Percentiles rank a stretch among this genome's conserved stretches.
Conservation (phyloP, 306 rosid genomes). For the Delonix regia region DNA sequence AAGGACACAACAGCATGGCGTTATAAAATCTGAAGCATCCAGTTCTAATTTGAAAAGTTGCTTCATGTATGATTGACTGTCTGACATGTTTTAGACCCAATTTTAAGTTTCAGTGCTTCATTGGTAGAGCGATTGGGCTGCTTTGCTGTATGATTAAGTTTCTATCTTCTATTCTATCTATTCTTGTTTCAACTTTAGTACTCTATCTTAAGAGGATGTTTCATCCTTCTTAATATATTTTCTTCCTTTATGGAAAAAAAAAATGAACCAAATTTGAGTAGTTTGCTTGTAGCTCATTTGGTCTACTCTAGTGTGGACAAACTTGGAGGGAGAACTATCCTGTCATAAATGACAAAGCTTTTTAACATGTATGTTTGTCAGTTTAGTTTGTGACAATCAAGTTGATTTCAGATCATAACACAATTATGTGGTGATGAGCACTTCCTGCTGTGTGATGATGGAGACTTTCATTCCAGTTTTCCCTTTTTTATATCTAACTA, state of each 20-base stretch:
- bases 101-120: background rate
- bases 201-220: background rate
- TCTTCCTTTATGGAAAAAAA: background rate
- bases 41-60: background rate
- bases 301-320: background rate
- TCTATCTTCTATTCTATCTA: background rate
- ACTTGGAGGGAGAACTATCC: background rate
- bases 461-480: background rate
- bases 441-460: background rate
- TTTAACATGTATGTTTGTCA: background rate
- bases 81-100: background rate
- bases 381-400: background rate
- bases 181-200: background rate
- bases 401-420: constrained; percentile 11
- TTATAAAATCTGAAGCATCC: background rate
- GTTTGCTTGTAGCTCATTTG: background rate
- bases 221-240: background rate
- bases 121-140: background rate
- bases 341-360: background rate
- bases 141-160: background rate
- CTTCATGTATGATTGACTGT: background rate
- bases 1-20: background rate
- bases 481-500: background rate
- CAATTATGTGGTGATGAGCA: background rate
- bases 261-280: background rate